A percentile compares a stretch with the other conserved stretches of the same genome.
These are phyloP conservation scores for Decorospora gaudefroyi DNA, from an alignment of 2,329 filamentous ascomycete species.

Conservation along the genomic window DNA sequence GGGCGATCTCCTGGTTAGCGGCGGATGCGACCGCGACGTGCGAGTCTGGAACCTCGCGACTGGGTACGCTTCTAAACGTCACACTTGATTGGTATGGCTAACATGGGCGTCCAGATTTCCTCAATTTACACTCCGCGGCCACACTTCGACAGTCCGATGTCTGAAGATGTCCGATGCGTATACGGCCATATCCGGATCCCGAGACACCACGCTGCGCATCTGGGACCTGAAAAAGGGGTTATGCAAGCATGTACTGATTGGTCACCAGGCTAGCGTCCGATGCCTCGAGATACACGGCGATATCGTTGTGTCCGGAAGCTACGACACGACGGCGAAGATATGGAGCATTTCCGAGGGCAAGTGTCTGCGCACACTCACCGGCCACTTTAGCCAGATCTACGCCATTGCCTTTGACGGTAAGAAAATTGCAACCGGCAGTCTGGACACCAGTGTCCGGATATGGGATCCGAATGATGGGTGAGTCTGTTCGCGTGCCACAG, in stretches of 20 bases:
- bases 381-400: conserved; percentile 98
- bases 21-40: conserved; percentile 94
- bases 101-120: conserved; percentile 27
- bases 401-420: conserved; percentile 96
- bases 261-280: conserved; percentile 92
- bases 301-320: conserved; percentile 95
- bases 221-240: conserved; percentile 91
- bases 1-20: conserved; percentile 92
- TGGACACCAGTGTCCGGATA: conserved; percentile 95
- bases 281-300: conserved; percentile 96
- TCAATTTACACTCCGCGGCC: conserved; percentile 74
- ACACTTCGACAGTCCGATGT: conserved; percentile 95
- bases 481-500: conserved; percentile 46
- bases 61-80: conserved; percentile 63
- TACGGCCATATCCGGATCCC: conserved; percentile 93
- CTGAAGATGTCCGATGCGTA: conserved; percentile 95
- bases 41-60: conserved; percentile 95
- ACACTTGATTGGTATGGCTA: conserved; percentile 8
- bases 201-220: conserved; percentile 90
- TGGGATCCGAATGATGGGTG: conserved; percentile 92
- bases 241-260: conserved; percentile 88
- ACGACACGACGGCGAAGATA: conserved; percentile 94
- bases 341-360: conserved; percentile 97
- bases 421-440: conserved; percentile 88
- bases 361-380: conserved; percentile 85